These are phyloP conservation scores for Lippia alba DNA, from an alignment of 305 asterid genomes.

Conservation along the genomic window DNA sequence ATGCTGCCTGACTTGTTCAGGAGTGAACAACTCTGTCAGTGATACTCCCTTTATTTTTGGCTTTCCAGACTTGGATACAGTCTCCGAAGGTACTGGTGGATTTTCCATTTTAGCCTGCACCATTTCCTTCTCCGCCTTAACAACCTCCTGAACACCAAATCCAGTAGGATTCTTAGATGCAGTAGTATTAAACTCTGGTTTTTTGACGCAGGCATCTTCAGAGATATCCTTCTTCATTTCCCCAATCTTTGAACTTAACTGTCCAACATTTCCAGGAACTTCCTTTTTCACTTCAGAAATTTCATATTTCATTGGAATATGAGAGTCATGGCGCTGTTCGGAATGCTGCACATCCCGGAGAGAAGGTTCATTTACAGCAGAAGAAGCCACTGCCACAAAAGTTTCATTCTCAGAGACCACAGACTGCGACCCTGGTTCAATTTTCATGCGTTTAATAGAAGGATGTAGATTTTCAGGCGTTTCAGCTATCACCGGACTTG, in stretches of 20 bases:
- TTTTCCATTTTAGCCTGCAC: constrained; percentile 62
- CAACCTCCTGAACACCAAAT: constrained; percentile 50
- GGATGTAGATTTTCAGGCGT: constrained; percentile 76
- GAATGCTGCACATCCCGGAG: constrained; percentile 46
- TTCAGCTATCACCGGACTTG: constrained; percentile 52
- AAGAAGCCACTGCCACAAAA: constrained; percentile 43
- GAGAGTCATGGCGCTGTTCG: constrained; percentile 50
- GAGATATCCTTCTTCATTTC: constrained; percentile 52
- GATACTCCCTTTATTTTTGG: constrained; percentile 93
- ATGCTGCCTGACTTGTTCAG: constrained; percentile 92
- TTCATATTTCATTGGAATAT: constrained; percentile 55
- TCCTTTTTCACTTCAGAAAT: constrained; percentile 62
- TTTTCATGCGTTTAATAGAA: constrained; percentile 81
- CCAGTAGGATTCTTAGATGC: constrained; percentile 51
- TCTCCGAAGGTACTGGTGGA: constrained; percentile 58
- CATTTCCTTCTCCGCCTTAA: constrained; percentile 64
- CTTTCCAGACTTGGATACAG: constrained; percentile 85
- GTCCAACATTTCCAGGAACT: constrained; percentile 52
- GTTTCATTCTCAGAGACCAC: constrained; percentile 55
- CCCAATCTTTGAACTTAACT: constrained; percentile 45
- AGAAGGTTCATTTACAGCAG: constrained; percentile 53
- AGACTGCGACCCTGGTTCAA: constrained; percentile 63
- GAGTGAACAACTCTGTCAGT: constrained; percentile 89
- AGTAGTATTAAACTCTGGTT: constrained; percentile 51
- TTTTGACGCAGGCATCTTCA: constrained; percentile 49